Base-by-base conservation (phyloP, 768 basidiomycete species). In the Panellus pusillus region DNA sequence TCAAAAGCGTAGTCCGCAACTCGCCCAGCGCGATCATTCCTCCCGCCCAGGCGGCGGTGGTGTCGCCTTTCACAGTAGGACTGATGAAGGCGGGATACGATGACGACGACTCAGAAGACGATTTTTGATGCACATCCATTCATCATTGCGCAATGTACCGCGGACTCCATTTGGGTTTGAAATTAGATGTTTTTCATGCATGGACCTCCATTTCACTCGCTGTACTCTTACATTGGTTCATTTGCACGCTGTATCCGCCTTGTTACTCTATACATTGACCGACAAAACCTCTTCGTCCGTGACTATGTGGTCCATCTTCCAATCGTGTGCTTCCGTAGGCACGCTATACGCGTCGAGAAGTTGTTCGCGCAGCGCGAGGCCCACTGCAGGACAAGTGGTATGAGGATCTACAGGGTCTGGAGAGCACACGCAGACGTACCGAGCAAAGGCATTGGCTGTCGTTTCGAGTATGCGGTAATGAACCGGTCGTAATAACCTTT, bases 401-500 rank as follows among this genome's bases (percentile, higher is more conserved):
- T 50, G 44, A 52, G 50, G 52, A 51, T 44, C 52, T 18, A 44
- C 19, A 50, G 32, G 32, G 47, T 61, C 40, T 36, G 43, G 49
- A 37, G 56, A 47, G 9, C 54, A 43, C 1, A 17, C 9, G 15
- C 17, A 28, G 18, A 24, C 73, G 54, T 58, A 89, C 90, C 82
- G 48, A 91, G 74, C 28, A 84, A 60, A 1, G 89, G 86, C 50
- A 70, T 74, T 19, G 70, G 70, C 54, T 72, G 70, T 20, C 69
- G 71, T 13, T 71, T 63, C 28, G 73, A 66, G 54, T 89, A 90
- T 1, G 74, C 66, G 3, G 81, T 69, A 32, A 92, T 72, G 69
- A 89, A 92, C 13, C 78, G 74, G 69, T 92, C 90, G 61, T 92
- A 92, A 70, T 87, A 91, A 6, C 90, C 90, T 67, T 88, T 92